Conservation (phyloP, 2,329 filamentous ascomycete genomes). For the Colletotrichum truncatum region DNA sequence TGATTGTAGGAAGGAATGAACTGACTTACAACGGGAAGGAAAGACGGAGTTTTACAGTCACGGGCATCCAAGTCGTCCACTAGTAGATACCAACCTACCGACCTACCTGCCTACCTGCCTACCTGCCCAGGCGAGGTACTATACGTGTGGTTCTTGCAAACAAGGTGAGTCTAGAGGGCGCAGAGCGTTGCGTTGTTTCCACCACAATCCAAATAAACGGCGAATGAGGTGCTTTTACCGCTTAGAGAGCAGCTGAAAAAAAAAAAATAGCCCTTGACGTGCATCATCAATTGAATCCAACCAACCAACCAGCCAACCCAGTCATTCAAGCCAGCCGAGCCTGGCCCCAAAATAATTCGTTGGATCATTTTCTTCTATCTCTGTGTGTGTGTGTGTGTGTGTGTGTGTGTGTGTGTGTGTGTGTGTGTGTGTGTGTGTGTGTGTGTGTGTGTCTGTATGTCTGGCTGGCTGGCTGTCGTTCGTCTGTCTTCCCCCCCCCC, state of each 20-base stretch:
- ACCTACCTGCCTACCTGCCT: too few species aligned
- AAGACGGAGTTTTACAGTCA: background rate
- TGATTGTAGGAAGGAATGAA: background rate
- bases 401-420: too few species aligned
- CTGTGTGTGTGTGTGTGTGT: too few species aligned
- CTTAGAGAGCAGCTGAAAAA: constrained; percentile 13
- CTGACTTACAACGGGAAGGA: background rate
- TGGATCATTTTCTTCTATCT: too few species aligned
- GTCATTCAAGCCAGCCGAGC: background rate
- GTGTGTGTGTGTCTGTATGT: too few species aligned
- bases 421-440: too few species aligned
- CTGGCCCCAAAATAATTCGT: too few species aligned
- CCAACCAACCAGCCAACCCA: background rate
- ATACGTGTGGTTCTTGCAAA: too few species aligned
- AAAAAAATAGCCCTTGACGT: background rate
- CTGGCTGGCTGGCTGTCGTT: too few species aligned
- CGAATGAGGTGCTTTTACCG: constrained; percentile 4
- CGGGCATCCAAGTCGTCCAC: background rate
- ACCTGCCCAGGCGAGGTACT: too few species aligned
- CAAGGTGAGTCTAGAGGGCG: background rate
- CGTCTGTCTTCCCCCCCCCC: too few species aligned
- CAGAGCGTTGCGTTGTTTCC: background rate
- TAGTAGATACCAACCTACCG: too few species aligned
- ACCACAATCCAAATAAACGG: background rate
- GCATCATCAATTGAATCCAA: background rate